Evolutionary conservation across 2,329 filamentous ascomycete species (phyloP).

Genomic region (Colletotrichum acutatum): DNA sequence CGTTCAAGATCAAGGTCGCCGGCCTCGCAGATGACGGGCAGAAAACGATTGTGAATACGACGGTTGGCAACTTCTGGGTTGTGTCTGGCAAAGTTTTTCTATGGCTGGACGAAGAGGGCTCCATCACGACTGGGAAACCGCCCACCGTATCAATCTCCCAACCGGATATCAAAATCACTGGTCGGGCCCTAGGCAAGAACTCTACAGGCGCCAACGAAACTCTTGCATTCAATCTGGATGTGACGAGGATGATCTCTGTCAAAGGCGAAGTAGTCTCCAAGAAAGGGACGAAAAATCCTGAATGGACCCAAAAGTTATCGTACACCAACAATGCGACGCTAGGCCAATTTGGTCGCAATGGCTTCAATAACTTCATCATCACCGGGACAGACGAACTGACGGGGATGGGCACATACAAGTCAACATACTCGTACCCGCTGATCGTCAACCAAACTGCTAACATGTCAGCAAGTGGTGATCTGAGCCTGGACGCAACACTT

Average conservation of each 20-base stretch:
- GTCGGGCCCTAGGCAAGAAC: slow-evolving; percentile 53
- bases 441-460: slow-evolving; percentile 64
- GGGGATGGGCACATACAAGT: slow-evolving; percentile 42
- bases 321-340: slow-evolving; percentile 64
- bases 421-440: slow-evolving; percentile 69
- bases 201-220: slow-evolving; percentile 67
- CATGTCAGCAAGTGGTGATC: slow-evolving; percentile 53
- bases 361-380: slow-evolving; percentile 44
- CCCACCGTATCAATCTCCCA: slow-evolving; percentile 44
- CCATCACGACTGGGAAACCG: slow-evolving; percentile 61
- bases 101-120: slow-evolving; percentile 69
- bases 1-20: slow-evolving; percentile 74
- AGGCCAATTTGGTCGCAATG: slow-evolving; percentile 37
- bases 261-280: slow-evolving; percentile 63
- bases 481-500: slow-evolving; percentile 56
- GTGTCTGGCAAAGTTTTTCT: slow-evolving; percentile 84
- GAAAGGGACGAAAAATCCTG: slow-evolving; percentile 50
- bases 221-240: slow-evolving; percentile 67
- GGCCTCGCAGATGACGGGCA: slow-evolving; percentile 69
- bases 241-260: slow-evolving; percentile 65
- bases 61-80: slow-evolving; percentile 76
- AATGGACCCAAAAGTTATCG: slow-evolving; percentile 67
- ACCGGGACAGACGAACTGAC: slow-evolving; percentile 44
- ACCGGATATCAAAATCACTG: slow-evolving; percentile 63
- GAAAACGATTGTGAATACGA: slow-evolving; percentile 59